Conservation (phyloP, 768 basidiomycete species). For the Naganishia vishniacii region DNA sequence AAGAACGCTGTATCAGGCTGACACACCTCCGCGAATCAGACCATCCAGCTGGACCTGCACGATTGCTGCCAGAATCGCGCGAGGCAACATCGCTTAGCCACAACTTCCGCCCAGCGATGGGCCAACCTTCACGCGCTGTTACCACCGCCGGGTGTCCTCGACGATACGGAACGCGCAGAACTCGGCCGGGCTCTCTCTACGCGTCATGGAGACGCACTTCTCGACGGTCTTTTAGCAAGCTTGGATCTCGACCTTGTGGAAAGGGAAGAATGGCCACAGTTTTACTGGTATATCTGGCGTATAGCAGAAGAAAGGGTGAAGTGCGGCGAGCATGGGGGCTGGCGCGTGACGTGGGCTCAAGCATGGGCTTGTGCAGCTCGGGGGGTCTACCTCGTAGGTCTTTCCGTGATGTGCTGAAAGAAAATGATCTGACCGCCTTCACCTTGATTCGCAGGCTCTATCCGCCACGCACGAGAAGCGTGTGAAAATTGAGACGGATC, state of each 20-base stretch:
- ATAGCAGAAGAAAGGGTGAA: background rate
- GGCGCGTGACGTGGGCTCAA: background rate
- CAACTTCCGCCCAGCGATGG: slow-evolving; percentile 9
- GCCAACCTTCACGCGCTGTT: background rate
- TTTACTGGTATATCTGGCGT: slow-evolving; percentile 3
- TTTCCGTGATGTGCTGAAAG: background rate
- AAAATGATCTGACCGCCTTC: too few species aligned
- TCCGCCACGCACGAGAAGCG: background rate
- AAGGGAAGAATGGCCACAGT: background rate
- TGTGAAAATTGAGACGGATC: background rate
- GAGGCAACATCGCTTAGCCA: background rate
- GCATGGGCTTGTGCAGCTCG: background rate
- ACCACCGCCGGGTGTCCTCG: background rate
- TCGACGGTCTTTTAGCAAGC: background rate
- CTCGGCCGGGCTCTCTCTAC: background rate
- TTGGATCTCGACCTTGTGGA: slow-evolving; percentile 9
- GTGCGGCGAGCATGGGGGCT: background rate
- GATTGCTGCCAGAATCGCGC: slow-evolving; percentile 11
- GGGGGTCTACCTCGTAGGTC: background rate
- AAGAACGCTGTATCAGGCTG: too few species aligned
- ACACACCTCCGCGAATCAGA: too few species aligned
- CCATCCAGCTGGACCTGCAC: slow-evolving; percentile 6
- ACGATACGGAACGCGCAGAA: background rate
- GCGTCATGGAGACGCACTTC: background rate
- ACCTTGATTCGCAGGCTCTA: background rate